phyloP scores from a whole-genome alignment of 2,329 filamentous ascomycete genomes.

The Exophiala mesophila region DNA sequence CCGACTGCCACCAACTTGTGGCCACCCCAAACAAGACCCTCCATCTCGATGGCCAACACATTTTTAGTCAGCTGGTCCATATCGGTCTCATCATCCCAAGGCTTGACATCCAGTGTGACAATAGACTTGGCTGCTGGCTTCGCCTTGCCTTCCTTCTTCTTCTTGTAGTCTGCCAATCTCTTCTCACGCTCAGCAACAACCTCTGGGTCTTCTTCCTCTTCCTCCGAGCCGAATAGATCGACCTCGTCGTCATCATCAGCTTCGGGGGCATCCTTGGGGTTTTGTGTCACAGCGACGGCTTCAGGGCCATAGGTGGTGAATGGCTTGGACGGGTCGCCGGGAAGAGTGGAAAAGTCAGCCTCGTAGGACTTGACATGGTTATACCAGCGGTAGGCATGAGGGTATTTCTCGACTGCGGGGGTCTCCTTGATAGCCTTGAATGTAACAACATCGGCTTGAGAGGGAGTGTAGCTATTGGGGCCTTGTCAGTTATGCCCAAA shows the following conservation, averaged over 20 bases:
- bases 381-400: conserved; percentile 95
- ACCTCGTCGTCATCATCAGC: conserved; percentile 70
- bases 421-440: conserved; percentile 80
- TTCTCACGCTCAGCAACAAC: conserved; percentile 78
- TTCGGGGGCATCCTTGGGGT: conserved; percentile 77
- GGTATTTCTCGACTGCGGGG: conserved; percentile 81
- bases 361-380: conserved; percentile 95
- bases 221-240: conserved; percentile 88
- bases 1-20: conserved; percentile 85
- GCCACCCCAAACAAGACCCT: conserved; percentile 93
- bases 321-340: conserved; percentile 84
- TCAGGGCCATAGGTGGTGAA: conserved; percentile 92
- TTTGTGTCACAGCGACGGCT: conserved; percentile 67
- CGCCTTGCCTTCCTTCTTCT: conserved; percentile 92
- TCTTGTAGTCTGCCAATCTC: conserved; percentile 86
- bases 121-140: conserved; percentile 95
- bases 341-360: conserved; percentile 83
- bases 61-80: conserved; percentile 74
- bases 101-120: conserved; percentile 94
- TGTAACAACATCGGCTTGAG: conserved; percentile 91
- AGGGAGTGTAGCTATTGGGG: conserved; percentile 56
- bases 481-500: not conserved
- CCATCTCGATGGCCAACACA: conserved; percentile 80
- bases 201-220: conserved; percentile 91
- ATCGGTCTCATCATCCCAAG: conserved; percentile 97